These are phyloP conservation scores for Quercus gilva DNA, from an alignment of 306 rosid species.

Conservation along the genomic window DNA sequence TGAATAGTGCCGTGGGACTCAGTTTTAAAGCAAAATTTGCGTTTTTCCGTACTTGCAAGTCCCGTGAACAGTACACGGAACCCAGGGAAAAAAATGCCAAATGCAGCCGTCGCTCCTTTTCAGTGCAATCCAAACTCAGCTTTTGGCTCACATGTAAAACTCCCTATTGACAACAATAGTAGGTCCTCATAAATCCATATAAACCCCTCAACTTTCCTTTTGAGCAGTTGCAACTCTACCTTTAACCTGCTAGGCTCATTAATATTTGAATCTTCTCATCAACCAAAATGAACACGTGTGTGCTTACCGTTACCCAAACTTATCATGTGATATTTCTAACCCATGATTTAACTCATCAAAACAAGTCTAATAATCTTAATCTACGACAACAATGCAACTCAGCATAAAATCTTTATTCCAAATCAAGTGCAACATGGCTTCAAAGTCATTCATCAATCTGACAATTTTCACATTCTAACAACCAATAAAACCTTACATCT, in stretches of 20 bases:
- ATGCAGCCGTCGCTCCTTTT: fast-evolving
- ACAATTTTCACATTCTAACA: neutral
- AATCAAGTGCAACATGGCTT: neutral
- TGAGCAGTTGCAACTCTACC: neutral
- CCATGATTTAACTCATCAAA: neutral
- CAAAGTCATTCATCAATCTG: neutral
- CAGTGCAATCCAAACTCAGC: no score
- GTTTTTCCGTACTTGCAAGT: no score
- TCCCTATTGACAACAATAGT: neutral
- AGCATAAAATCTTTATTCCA: neutral
- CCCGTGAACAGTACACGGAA: no score
- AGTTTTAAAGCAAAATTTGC: no score
- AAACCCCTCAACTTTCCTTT: neutral
- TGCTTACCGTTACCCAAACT: neutral
- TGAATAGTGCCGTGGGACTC: no score
- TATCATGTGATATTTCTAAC: neutral
- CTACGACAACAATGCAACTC: neutral
- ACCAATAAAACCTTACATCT: neutral
- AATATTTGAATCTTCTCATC: neutral
- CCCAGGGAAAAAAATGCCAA: no score
- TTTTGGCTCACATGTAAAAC: neutral
- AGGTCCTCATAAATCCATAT: neutral
- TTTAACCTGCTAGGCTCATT: neutral
- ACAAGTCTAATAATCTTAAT: neutral
- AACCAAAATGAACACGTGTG: neutral